These are phyloP conservation scores for Blastomyces percursus DNA, from an alignment of 2,329 filamentous ascomycete species.

Conservation along the genomic window DNA sequence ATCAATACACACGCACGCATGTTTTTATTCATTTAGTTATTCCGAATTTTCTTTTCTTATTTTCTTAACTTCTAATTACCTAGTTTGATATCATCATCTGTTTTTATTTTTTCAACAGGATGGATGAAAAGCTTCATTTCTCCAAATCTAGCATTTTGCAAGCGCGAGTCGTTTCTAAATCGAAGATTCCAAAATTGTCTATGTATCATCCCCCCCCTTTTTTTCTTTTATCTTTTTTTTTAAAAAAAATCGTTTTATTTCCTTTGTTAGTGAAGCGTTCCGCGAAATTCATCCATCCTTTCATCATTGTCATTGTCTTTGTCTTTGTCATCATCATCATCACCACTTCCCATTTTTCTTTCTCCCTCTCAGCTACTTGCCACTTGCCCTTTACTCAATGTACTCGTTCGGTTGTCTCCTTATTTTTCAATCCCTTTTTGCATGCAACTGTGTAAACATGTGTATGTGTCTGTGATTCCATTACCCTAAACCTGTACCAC, in stretches of 20 bases:
- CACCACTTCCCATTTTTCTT: neutral
- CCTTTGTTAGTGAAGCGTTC: slow-evolving; percentile 17
- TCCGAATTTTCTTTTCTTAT: neutral
- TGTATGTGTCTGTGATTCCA: neutral
- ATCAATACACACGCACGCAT: neutral
- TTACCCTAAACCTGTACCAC: neutral
- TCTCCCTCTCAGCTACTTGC: neutral
- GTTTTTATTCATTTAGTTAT: slow-evolving; percentile 17
- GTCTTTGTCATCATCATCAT: neutral
- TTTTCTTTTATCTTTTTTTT: slow-evolving; percentile 15
- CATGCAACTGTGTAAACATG: slow-evolving; percentile 5
- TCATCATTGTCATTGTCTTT: slow-evolving; percentile 1
- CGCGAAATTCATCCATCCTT: slow-evolving; percentile 5
- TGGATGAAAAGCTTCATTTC: slow-evolving; percentile 17
- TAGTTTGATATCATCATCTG: slow-evolving; percentile 6
- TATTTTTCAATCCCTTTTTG: neutral
- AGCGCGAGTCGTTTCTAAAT: slow-evolving; percentile 32
- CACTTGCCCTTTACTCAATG: neutral
- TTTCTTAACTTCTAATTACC: slow-evolving; percentile 6
- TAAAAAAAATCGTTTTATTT: too few relatives aligned
- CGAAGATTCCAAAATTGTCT: slow-evolving; percentile 8
- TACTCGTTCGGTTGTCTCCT: neutral
- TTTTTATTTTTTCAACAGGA: neutral
- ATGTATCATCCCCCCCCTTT: slow-evolving; percentile 17
- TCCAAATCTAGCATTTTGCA: slow-evolving; percentile 35